phyloP scores from a whole-genome alignment of 805 yeast genomes.

The Saccharomycopsis javanensis region DNA sequence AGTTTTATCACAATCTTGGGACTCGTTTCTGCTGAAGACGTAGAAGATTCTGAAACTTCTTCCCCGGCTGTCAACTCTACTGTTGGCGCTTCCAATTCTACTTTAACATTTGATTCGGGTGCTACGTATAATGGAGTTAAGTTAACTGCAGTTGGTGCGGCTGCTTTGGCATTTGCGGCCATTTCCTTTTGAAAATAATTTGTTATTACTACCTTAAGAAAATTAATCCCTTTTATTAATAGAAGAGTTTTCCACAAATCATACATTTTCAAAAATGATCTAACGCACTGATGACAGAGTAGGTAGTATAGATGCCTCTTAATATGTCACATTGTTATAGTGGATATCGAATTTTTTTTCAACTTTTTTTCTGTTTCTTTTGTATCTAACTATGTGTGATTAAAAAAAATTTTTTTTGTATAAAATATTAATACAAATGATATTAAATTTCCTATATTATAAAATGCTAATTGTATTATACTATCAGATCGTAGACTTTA shows the following conservation, averaged over 20 bases:
- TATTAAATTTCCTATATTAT: background rate
- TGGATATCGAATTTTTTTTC: background rate
- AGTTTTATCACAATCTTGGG: slow-evolving; percentile 24
- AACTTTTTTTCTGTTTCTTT: background rate
- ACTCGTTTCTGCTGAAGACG: slow-evolving; percentile 21
- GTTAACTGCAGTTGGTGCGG: slow-evolving; percentile 9
- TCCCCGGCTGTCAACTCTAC: background rate
- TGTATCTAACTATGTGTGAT: background rate
- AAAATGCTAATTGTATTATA: background rate
- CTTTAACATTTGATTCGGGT: slow-evolving; percentile 1
- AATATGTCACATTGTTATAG: background rate
- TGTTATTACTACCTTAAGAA: no score
- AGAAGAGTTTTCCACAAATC: background rate
- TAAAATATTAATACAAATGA: background rate
- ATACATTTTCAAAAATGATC: background rate
- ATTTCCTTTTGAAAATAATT: background rate
- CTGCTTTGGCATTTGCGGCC: slow-evolving; percentile 1
- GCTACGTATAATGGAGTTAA: background rate
- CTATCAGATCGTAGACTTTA: no score
- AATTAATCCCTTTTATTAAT: no score
- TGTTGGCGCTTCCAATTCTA: slow-evolving; percentile 1
- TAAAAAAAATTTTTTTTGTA: background rate
- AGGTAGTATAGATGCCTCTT: background rate
- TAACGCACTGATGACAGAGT: background rate
- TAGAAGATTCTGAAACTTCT: background rate